Evolutionary conservation across 23 red algal genomes (phyloP).

Genomic region (Gracilariopsis chorda): DNA sequence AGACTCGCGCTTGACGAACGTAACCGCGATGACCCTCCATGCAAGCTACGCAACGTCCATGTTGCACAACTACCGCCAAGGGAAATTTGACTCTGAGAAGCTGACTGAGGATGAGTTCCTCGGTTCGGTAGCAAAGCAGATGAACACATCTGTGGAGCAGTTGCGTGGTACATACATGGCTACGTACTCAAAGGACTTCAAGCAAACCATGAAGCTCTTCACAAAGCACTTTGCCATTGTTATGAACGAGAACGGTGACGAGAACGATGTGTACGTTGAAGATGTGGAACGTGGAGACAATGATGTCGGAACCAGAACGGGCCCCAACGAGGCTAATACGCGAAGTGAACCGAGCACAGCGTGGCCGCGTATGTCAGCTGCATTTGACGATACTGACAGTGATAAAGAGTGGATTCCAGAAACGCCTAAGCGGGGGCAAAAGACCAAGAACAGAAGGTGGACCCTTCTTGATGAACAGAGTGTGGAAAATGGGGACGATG

Average conservation of each 20-base stretch:
- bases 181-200: neutral
- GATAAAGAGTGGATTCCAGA: no score
- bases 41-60: neutral
- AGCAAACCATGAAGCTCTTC: neutral
- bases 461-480: no score
- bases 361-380: no score
- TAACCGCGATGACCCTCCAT: constrained; percentile 4
- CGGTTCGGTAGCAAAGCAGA: neutral
- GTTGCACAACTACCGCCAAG: constrained; percentile 3
- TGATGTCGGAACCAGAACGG: no score
- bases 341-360: no score
- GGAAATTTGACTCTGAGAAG: neutral
- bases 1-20: neutral
- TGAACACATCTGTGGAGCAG: constrained; percentile 39
- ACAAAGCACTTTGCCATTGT: neutral
- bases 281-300: no score
- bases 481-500: no score
- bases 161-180: neutral
- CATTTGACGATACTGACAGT: no score
- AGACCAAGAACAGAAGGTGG: no score
- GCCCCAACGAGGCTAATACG: no score
- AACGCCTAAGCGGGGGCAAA: no score
- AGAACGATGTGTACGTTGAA: no score
- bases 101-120: neutral
- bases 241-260: neutral